A percentile compares a stretch with the other conserved stretches of the same genome.
phyloP scores from a whole-genome alignment of 768 basidiomycete genomes.

The Amanita subjunquillea region DNA sequence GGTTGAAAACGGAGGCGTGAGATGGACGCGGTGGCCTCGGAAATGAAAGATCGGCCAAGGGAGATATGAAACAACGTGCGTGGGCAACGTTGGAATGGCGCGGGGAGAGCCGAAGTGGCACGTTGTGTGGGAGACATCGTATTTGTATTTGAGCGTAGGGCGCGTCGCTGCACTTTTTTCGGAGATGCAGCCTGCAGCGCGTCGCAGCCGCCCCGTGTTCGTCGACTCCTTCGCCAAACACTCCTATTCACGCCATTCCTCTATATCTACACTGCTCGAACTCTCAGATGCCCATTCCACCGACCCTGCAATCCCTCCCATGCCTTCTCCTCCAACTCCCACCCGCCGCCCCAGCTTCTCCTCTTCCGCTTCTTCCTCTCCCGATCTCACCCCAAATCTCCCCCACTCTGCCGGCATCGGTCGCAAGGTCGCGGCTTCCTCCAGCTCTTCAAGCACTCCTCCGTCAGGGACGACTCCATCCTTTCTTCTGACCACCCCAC shows the following conservation, averaged over 20 bases:
- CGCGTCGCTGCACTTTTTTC: not conserved
- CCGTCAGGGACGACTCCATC: constrained; percentile 26
- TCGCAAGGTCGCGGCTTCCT: constrained; percentile 79
- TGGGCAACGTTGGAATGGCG: constrained; percentile 16
- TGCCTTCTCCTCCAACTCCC: constrained; percentile 14
- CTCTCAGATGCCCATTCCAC: constrained; percentile 34
- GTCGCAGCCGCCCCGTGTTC: not conserved
- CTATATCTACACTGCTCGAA: constrained; percentile 15
- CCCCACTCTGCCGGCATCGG: constrained; percentile 43
- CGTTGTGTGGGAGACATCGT: constrained; percentile 18
- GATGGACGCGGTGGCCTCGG: not conserved
- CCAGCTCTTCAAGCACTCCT: constrained; percentile 74
- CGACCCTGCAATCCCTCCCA: constrained; percentile 17
- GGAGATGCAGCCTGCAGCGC: not conserved
- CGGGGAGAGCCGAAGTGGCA: constrained; percentile 20
- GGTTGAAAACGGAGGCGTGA: not conserved
- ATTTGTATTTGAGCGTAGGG: constrained; percentile 1
- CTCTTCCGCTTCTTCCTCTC: constrained; percentile 21
- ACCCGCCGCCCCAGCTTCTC: constrained; percentile 26
- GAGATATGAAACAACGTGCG: not conserved
- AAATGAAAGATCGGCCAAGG: not conserved
- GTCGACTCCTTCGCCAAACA: not conserved
- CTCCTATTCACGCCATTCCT: constrained; percentile 3
- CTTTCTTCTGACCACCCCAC: constrained; percentile 19
- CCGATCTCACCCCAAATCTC: constrained; percentile 16